phyloP scores from a whole-genome alignment of 345 rosid genomes.

The Raphanus sativus region DNA sequence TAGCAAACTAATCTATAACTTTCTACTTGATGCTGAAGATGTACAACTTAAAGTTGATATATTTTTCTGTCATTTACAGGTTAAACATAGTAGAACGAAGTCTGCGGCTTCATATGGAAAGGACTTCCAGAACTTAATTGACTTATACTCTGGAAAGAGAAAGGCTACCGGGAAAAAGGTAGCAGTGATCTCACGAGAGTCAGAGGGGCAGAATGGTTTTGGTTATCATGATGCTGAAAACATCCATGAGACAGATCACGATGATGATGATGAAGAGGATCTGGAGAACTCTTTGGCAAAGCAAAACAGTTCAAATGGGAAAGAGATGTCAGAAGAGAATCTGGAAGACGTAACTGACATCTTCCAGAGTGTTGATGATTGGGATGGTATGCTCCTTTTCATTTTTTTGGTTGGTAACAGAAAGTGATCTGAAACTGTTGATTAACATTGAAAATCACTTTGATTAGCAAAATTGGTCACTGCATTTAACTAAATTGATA shows the following conservation, averaged over 20 bases:
- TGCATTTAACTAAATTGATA: neutral
- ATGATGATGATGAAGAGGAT: conserved; percentile 45
- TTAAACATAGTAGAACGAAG: conserved; percentile 77
- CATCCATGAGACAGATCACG: conserved; percentile 39
- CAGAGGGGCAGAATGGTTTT: conserved; percentile 38
- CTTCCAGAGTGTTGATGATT: conserved; percentile 67
- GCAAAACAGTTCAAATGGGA: conserved; percentile 41
- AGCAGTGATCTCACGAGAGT: conserved; percentile 29
- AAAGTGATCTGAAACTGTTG: neutral
- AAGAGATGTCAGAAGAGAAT: conserved; percentile 60
- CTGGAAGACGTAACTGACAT: conserved; percentile 71
- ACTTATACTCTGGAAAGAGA: conserved; percentile 47
- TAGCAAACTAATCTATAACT: too few relatives aligned
- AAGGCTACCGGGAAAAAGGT: conserved; percentile 36
- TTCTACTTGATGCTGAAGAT: neutral
- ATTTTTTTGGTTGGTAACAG: conserved; percentile 10
- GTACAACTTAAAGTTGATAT: neutral
- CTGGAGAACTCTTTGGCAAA: conserved; percentile 26
- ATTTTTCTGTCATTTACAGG: conserved; percentile 49
- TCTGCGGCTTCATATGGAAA: conserved; percentile 54
- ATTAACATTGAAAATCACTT: neutral
- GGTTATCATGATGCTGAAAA: conserved; percentile 30
- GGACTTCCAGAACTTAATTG: conserved; percentile 63
- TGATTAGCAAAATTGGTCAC: neutral
- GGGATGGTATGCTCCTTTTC: conserved; percentile 69